Conservation (phyloP, 177 flowering plant genomes). For the Vitis hybrid region DNA sequence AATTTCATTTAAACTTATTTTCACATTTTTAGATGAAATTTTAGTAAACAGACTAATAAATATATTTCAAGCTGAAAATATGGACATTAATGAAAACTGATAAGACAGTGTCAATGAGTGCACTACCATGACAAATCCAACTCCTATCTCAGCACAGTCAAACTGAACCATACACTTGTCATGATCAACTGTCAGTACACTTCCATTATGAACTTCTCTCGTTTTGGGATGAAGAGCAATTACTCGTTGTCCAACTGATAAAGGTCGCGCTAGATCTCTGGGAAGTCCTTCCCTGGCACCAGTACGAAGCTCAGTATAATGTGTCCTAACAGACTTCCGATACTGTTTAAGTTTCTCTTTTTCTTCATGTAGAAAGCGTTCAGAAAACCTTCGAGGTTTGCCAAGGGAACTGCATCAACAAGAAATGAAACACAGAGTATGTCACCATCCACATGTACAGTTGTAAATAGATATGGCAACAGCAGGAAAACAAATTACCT, state of each 20-base stretch:
- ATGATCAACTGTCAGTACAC: constrained; percentile 80
- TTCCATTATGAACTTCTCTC: constrained; percentile 90
- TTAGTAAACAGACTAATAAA: not conserved
- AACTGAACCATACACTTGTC: constrained; percentile 82
- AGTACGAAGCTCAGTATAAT: constrained; percentile 78
- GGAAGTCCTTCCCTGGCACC: constrained; percentile 86
- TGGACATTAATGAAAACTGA: not conserved
- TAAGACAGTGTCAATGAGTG: not conserved
- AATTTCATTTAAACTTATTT: too few species aligned
- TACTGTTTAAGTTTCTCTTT: constrained; percentile 84
- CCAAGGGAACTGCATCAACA: constrained; percentile 85
- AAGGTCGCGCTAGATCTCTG: constrained; percentile 83
- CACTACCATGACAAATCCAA: constrained; percentile 85
- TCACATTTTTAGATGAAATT: not conserved
- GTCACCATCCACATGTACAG: not conserved
- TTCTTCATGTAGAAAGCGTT: constrained; percentile 83
- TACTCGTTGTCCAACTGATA: constrained; percentile 88
- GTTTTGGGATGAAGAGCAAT: constrained; percentile 90
- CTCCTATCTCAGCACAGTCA: constrained; percentile 84
- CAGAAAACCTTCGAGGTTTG: constrained; percentile 87
- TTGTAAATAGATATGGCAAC: not conserved
- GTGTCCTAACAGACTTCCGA: constrained; percentile 85
- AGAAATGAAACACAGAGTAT: constrained; percentile 8
- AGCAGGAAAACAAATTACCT: constrained; percentile 46
- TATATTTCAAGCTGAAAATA: not conserved